Evolutionary conservation across 2,329 filamentous ascomycete genomes (phyloP).

Genomic region (Pyricularia sp.): DNA sequence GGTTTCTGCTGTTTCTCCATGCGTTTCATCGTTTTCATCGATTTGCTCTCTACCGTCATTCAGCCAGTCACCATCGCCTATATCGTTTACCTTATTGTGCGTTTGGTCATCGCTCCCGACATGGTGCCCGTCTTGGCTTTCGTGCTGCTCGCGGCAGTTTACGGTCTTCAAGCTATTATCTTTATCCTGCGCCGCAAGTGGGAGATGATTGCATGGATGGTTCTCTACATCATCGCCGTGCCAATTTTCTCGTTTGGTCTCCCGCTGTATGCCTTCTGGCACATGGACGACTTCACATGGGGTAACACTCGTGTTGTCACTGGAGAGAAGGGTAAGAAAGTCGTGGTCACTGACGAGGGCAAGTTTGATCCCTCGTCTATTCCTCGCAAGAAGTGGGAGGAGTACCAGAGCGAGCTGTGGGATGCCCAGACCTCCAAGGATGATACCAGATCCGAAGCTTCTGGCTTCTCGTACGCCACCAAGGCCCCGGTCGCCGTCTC

Average conservation of each 20-base stretch:
- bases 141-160: slow-evolving; percentile 85
- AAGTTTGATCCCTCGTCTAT: slow-evolving; percentile 91
- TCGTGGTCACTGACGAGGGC: slow-evolving; percentile 91
- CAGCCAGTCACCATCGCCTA: slow-evolving; percentile 87
- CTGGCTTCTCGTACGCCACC: slow-evolving; percentile 89
- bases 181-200: slow-evolving; percentile 94
- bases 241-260: slow-evolving; percentile 85
- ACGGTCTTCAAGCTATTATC: slow-evolving; percentile 91
- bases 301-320: slow-evolving; percentile 96
- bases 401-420: slow-evolving; percentile 97
- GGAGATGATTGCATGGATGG: slow-evolving; percentile 99
- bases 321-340: slow-evolving; percentile 82
- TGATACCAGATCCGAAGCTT: slow-evolving; percentile 74
- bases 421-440: slow-evolving; percentile 77
- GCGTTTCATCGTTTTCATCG: slow-evolving; percentile 93
- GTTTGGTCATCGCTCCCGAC: slow-evolving; percentile 45
- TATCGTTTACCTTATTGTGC: slow-evolving; percentile 76
- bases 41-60: slow-evolving; percentile 81
- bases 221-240: slow-evolving; percentile 83
- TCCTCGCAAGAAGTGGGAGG: slow-evolving; percentile 97
- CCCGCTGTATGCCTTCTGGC: slow-evolving; percentile 92
- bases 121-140: slow-evolving; percentile 76
- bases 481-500: slow-evolving; percentile 51
- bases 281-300: slow-evolving; percentile 99
- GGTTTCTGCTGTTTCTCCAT: slow-evolving; percentile 99